Base-by-base conservation (phyloP, 1,139 yeast genomes). In the Debaryomyces robertsiae region DNA sequence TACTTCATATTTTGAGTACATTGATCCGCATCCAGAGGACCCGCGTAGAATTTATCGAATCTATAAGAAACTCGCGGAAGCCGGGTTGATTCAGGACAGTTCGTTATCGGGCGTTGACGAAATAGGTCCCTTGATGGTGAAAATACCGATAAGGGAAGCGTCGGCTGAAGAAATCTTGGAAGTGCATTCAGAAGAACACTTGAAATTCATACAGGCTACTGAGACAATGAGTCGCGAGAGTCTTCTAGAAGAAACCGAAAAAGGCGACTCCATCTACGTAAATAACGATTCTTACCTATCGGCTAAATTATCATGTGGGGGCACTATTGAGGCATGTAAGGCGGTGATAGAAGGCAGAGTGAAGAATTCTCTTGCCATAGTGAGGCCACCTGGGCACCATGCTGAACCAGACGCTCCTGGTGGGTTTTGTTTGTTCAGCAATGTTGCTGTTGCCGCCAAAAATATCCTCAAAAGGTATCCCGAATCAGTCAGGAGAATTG, bases 351-450 rank as follows among this genome's bases (percentile, higher is more conserved):
- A 91, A 60, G 96, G 96, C 1, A 70, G 75, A 44, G 98, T 91
- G 23, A 90, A 90, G 57, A 94, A 94, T 59, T 84, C 97, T 0
- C 61, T 94, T 43, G 99, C 98, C 0, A 88, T 94, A 10, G 96
- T 94, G 10, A 79, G 99, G 49, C 99, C 99, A 1, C 99, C 99
- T 0, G 99, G 99, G 2, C 99, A 94, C 65, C 99, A 94, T 59
- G 98, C 98, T 1, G 99, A 94, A 57, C 98, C 99, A 1, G 94
- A 89, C 47, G 73, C 90, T 14, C 96, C 98, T 0, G 98, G 96
- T 32, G 99, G 99, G 17, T 94, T 94, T 61, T 94, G 98, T 64
- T 69, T 94, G 39, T 94, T 94, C 60, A 86, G 95, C 48, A 94
- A 94, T 56, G 99, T 93, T 30, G 97, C 98, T 0, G 97, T 94